Conservation (phyloP, 495 filamentous ascomycete species). For the Chaetomium fimeti region DNA sequence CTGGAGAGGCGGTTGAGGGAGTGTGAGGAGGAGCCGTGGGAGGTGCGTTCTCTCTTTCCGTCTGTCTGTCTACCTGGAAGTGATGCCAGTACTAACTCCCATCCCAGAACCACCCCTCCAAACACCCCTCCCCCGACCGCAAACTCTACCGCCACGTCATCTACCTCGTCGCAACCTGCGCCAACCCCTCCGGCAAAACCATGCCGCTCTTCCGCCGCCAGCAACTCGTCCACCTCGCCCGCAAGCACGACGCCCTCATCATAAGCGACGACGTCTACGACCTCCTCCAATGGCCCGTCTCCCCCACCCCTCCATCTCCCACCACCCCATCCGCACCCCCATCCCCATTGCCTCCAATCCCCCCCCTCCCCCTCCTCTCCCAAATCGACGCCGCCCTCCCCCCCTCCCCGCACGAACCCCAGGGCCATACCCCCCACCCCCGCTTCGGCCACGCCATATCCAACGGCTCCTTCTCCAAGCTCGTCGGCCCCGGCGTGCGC, state of each 20-base stretch:
- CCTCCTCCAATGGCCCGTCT: conserved; percentile 67
- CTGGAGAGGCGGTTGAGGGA: conserved; percentile 49
- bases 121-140: conserved; percentile 39
- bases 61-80: background rate
- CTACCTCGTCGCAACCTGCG: conserved; percentile 78
- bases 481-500: conserved; percentile 72
- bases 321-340: conserved; percentile 4
- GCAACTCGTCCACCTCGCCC: conserved; percentile 63
- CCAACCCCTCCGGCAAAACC: conserved; percentile 75
- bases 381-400: conserved; percentile 64
- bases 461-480: conserved; percentile 84
- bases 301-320: conserved; percentile 27
- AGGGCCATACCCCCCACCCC: background rate
- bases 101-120: conserved; percentile 26
- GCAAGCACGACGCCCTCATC: conserved; percentile 70
- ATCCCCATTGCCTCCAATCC: conserved; percentile 12
- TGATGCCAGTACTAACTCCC: background rate
- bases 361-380: conserved; percentile 62
- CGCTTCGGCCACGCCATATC: conserved; percentile 70
- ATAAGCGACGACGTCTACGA: conserved; percentile 93
- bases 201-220: conserved; percentile 63
- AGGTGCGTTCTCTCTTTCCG: conserved; percentile 11
- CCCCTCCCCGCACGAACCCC: conserved; percentile 41
- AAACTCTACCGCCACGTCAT: conserved; percentile 82
- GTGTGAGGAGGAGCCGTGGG: conserved; percentile 35